These are phyloP conservation scores for Rhizoctonia solani DNA, from an alignment of 1,284 basidiomycete species.

Conservation along the genomic window DNA sequence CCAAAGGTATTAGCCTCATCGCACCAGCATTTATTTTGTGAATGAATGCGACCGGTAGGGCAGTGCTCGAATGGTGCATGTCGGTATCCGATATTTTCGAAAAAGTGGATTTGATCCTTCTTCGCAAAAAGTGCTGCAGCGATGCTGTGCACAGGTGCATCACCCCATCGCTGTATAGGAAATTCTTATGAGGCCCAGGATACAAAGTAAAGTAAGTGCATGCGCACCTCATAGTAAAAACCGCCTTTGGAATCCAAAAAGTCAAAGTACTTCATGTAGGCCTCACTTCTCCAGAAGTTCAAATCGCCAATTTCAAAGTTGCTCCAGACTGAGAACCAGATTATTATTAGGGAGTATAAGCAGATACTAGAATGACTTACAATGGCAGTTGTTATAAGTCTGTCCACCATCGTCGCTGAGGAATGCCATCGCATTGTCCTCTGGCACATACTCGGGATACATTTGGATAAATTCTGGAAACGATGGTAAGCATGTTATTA, in stretches of 20 bases:
- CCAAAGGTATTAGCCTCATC: constrained; percentile 19
- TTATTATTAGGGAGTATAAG: background rate
- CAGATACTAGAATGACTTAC: constrained; percentile 46
- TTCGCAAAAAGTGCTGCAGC: constrained; percentile 52
- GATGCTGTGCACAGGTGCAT: constrained; percentile 58
- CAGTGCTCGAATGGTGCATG: constrained; percentile 44
- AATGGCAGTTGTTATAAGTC: constrained; percentile 76
- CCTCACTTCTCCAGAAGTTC: constrained; percentile 54
- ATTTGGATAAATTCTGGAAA: constrained; percentile 60
- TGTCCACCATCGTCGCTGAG: constrained; percentile 66
- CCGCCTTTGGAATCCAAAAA: constrained; percentile 57
- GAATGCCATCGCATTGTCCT: constrained; percentile 71
- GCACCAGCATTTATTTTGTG: constrained; percentile 26
- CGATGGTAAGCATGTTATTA: background rate
- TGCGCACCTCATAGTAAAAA: constrained; percentile 49
- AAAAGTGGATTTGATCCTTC: constrained; percentile 52
- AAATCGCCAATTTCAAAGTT: constrained; percentile 55
- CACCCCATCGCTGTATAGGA: constrained; percentile 51
- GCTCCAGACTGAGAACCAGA: constrained; percentile 47
- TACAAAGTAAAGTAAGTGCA: background rate
- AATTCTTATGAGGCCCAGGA: background rate
- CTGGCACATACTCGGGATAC: constrained; percentile 65
- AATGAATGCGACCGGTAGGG: constrained; percentile 35
- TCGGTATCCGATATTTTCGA: constrained; percentile 42
- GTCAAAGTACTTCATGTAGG: constrained; percentile 58